Percentiles rank a stretch among this genome's conserved stretches.
Conservation (phyloP, 306 rosid genomes). For the Acacia confusa region DNA sequence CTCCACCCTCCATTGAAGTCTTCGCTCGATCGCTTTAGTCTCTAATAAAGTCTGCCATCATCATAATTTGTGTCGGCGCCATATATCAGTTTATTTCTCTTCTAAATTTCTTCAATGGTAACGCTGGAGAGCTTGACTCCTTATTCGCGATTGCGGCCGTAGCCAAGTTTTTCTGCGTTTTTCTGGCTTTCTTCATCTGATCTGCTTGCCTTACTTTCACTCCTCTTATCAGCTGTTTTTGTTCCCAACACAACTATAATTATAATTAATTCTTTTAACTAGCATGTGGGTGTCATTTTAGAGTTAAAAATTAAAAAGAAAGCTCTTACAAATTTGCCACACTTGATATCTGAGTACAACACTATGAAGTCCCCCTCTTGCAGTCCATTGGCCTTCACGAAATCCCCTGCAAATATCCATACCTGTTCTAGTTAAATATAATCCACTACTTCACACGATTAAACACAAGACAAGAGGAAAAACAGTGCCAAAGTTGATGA, state of each 20-base stretch:
- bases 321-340: constrained; percentile 74
- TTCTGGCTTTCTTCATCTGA: constrained; percentile 53
- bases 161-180: constrained; percentile 55
- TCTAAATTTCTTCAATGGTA: constrained; percentile 28
- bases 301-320: background rate
- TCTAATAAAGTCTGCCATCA: background rate
- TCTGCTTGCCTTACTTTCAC: constrained; percentile 79
- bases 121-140: constrained; percentile 30
- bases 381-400: constrained; percentile 97
- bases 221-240: constrained; percentile 85
- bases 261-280: background rate
- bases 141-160: constrained; percentile 25
- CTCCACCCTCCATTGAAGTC: background rate
- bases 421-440: background rate
- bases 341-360: constrained; percentile 83
- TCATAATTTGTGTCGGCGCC: background rate
- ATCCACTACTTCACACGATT: background rate
- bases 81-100: background rate
- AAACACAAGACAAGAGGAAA: background rate
- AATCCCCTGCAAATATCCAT: constrained; percentile 62
- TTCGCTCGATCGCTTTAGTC: background rate
- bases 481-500: background rate
- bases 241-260: background rate
- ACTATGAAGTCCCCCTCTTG: constrained; percentile 99
- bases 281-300: background rate